Evolutionary conservation across 1,284 basidiomycete genomes (phyloP).

Genomic region (Tilletia indica): DNA sequence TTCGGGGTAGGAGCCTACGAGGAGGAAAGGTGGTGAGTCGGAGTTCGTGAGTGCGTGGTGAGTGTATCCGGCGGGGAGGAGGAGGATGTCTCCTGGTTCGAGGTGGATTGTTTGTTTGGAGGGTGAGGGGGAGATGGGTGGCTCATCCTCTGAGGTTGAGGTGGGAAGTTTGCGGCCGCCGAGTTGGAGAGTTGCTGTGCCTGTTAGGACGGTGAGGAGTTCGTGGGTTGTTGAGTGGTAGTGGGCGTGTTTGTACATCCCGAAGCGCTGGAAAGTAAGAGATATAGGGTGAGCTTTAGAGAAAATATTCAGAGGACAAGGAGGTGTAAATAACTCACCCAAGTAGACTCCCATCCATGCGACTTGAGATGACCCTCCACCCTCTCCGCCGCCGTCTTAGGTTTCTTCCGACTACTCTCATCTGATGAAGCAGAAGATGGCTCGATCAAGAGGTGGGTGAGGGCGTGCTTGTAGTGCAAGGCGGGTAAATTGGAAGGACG

Average conservation of each 20-base stretch:
- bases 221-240: constrained; percentile 15
- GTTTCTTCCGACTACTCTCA: background rate
- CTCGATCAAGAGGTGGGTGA: constrained; percentile 1
- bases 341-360: constrained; percentile 12
- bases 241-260: constrained; percentile 15
- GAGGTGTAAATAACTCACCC: background rate
- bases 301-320: background rate
- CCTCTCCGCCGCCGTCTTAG: background rate
- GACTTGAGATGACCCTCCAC: constrained; percentile 1
- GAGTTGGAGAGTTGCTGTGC: background rate
- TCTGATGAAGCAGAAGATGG: background rate
- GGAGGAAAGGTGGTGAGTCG: background rate
- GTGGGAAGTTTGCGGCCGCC: constrained; percentile 10
- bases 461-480: background rate
- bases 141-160: background rate
- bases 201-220: background rate
- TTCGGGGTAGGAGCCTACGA: constrained; percentile 4
- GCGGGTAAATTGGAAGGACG: constrained; percentile 6
- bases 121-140: background rate
- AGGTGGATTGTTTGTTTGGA: background rate
- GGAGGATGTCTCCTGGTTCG: constrained; percentile 9
- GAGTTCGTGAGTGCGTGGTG: constrained; percentile 5
- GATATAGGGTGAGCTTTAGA: background rate
- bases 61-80: constrained; percentile 18
- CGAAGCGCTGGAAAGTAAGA: background rate